These are phyloP conservation scores for Graphiopsis chlorocephala DNA, from an alignment of 2,329 filamentous ascomycete genomes.

Conservation along the genomic window DNA sequence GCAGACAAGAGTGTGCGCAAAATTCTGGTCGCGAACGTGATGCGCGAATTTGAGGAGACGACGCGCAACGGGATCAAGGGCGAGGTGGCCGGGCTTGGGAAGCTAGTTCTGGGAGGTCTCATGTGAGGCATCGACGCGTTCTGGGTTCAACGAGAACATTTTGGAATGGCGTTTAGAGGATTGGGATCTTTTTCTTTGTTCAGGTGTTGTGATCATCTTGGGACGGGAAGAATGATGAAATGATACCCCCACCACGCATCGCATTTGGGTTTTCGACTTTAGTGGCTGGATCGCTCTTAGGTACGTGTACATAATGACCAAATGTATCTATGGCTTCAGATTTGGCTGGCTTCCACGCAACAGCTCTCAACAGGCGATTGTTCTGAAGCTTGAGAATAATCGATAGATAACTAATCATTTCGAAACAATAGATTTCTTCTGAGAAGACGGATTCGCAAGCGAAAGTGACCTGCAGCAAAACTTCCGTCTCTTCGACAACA, in stretches of 20 bases:
- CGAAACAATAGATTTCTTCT: background rate
- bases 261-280: background rate
- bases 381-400: background rate
- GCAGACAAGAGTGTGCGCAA: conserved; percentile 83
- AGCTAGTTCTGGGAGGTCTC: conserved; percentile 83
- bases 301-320: background rate
- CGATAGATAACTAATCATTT: background rate
- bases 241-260: conserved; percentile 8
- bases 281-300: background rate
- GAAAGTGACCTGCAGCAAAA: background rate
- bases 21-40: conserved; percentile 79
- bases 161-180: background rate
- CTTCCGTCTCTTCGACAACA: background rate
- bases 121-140: conserved; percentile 49
- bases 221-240: background rate
- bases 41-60: conserved; percentile 90
- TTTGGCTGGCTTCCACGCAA: background rate
- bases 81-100: conserved; percentile 82
- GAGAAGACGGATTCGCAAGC: background rate
- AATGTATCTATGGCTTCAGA: background rate
- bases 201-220: background rate
- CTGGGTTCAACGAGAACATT: background rate
- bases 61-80: conserved; percentile 72
- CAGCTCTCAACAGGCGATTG: too few relatives aligned
- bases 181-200: background rate